These are phyloP conservation scores for Macrolepiota dolichaula DNA, from an alignment of 768 basidiomycete species.

Conservation along the genomic window DNA sequence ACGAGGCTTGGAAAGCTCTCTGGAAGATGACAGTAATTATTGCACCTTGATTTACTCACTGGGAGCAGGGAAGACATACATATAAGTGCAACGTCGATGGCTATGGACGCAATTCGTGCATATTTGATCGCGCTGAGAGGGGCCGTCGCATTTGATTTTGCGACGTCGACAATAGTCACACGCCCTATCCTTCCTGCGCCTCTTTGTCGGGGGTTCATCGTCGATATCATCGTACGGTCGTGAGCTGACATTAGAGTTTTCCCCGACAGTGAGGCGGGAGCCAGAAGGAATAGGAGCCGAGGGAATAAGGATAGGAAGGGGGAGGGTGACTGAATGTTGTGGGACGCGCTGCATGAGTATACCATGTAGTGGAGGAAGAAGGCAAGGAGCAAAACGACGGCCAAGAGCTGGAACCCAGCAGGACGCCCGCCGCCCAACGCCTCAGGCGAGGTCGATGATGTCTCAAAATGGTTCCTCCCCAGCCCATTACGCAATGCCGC, in stretches of 20 bases:
- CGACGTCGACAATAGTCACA: constrained; percentile 58
- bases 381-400: not conserved
- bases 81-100: constrained; percentile 54
- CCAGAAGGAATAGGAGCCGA: constrained; percentile 5
- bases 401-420: not conserved
- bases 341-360: constrained; percentile 3
- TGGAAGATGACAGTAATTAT: too few species aligned
- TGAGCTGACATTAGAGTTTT: not conserved
- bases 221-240: not conserved
- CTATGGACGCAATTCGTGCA: constrained; percentile 58
- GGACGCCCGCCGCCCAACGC: not conserved
- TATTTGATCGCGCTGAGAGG: constrained; percentile 42
- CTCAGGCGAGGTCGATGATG: not conserved
- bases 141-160: constrained; percentile 62
- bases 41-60: too few species aligned
- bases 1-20: constrained; percentile 63
- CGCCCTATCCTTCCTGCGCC: constrained; percentile 49
- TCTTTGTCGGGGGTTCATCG: constrained; percentile 24
- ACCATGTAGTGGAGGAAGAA: not conserved
- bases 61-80: constrained; percentile 34
- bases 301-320: constrained; percentile 4
- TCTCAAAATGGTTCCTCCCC: not conserved
- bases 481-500: constrained; percentile 9
- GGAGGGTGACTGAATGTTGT: constrained; percentile 1
- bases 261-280: not conserved